phyloP scores from a whole-genome alignment of 78 protist species.

The Corallochytrium limacisporum region DNA sequence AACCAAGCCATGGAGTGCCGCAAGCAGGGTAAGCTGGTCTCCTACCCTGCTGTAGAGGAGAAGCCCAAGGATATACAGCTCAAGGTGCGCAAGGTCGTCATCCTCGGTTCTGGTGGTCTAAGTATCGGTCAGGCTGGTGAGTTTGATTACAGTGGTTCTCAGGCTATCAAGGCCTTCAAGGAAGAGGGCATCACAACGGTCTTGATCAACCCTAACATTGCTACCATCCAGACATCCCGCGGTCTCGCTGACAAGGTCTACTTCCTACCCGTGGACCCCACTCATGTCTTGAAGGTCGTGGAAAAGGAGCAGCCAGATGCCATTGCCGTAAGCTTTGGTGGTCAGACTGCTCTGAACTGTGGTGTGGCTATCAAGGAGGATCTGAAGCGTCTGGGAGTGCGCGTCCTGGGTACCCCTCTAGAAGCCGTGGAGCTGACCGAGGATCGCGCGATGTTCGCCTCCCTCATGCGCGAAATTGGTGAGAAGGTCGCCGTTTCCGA shows the following conservation, averaged over 20 bases:
- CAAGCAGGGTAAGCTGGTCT: slow-evolving; percentile 6
- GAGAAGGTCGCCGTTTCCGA: slow-evolving; percentile 61
- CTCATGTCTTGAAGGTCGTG: slow-evolving; percentile 66
- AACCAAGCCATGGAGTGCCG: slow-evolving; percentile 1
- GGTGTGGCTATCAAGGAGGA: slow-evolving; percentile 6
- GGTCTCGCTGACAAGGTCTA: slow-evolving; percentile 81
- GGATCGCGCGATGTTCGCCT: slow-evolving; percentile 85
- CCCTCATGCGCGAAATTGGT: slow-evolving; percentile 54
- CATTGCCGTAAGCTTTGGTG: slow-evolving; percentile 84
- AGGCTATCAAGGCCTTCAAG: slow-evolving; percentile 79
- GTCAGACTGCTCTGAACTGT: slow-evolving; percentile 71
- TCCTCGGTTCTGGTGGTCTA: slow-evolving; percentile 91
- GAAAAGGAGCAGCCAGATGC: slow-evolving; percentile 85
- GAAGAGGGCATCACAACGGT: slow-evolving; percentile 81
- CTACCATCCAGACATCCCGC: slow-evolving; percentile 85
- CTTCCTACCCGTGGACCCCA: slow-evolving; percentile 84
- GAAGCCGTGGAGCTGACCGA: slow-evolving; percentile 73
- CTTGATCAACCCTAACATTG: slow-evolving; percentile 93
- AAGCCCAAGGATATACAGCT: background rate
- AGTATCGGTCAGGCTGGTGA: slow-evolving; percentile 98
- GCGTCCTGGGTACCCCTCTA: slow-evolving; percentile 86
- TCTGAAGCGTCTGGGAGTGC: slow-evolving; percentile 32
- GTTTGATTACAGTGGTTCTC: slow-evolving; percentile 92
- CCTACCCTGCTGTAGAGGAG: slow-evolving; percentile 2
- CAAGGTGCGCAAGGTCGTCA: slow-evolving; percentile 29